These are phyloP conservation scores for Novakomyces olei DNA, from an alignment of 805 yeast genomes.

Conservation along the genomic window DNA sequence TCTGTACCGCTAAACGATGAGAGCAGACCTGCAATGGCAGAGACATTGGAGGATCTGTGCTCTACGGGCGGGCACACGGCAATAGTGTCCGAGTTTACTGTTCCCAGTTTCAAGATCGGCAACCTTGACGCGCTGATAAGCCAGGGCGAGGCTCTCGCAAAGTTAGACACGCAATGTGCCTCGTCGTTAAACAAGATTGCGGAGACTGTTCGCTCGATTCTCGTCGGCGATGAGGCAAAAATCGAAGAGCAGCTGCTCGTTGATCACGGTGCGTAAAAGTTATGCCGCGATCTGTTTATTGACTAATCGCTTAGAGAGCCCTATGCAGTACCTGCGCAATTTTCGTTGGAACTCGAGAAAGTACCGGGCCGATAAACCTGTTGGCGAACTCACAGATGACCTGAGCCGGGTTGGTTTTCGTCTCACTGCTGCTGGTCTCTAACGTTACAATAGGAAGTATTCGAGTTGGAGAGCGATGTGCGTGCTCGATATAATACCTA, in stretches of 20 bases:
- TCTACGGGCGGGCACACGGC: too few relatives aligned
- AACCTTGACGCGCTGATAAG: constrained; percentile 79
- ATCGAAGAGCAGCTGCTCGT: constrained; percentile 29
- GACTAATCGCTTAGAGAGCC: not conserved
- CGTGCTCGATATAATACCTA: constrained; percentile 52
- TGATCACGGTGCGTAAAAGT: constrained; percentile 19
- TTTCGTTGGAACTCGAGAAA: constrained; percentile 80
- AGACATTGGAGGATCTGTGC: too few relatives aligned
- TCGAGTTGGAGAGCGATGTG: constrained; percentile 67
- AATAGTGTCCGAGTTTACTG: constrained; percentile 30
- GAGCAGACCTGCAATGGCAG: too few relatives aligned
- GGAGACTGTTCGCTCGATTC: constrained; percentile 41
- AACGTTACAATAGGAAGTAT: constrained; percentile 29
- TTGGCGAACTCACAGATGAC: constrained; percentile 46
- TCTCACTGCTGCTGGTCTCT: not conserved
- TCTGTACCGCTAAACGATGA: too few relatives aligned
- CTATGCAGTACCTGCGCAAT: constrained; percentile 34
- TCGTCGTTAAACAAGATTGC: constrained; percentile 48
- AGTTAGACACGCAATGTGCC: constrained; percentile 58
- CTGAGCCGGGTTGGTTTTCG: constrained; percentile 25
- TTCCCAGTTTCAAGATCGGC: constrained; percentile 83
- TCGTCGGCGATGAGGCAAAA: constrained; percentile 21
- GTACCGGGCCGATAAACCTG: constrained; percentile 64
- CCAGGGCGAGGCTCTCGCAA: constrained; percentile 72
- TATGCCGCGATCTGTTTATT: constrained; percentile 1